Evolutionary conservation across 2,329 filamentous ascomycete genomes (phyloP), one percentile per base, ranked within the genome.

Genomic region (Polytolypa hystricis): DNA sequence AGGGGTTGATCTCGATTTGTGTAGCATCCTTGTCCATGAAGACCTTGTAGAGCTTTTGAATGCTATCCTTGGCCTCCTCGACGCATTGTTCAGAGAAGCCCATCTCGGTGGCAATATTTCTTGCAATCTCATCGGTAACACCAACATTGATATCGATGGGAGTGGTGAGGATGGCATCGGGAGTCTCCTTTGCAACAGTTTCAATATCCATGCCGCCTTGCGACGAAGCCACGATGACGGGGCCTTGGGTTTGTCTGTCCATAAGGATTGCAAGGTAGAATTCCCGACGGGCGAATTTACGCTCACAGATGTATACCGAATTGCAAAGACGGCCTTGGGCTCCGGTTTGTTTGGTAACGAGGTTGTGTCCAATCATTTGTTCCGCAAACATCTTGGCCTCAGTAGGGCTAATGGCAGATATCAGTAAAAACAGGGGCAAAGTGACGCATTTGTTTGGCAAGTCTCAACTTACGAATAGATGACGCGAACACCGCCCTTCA

Each of bases 141-240:
- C 91, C 91, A 49, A 73, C 72, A 64, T 96, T 82, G 70, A 98
- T 95, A 65, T 96, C 79, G 55, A 98, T 81, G 56, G 83, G 78
- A 50, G 85, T 94, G 52, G 89, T 95, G 66, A 79, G 81, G 69
- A 98, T 98, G 52, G 91, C 91, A 7, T 91, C 84, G 43, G 91
- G 91, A 69, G 75, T 85, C 71, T 98, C 91, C 77, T 96, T 98
- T 60, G 91, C 91, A 51, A 98, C 91, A 36, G 82, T 78, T 75
- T 98, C 91, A 55, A 98, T 98, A 64, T 98, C 91, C 85, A 98
- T 94, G 61, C 91, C 91, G 64, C 91, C 91, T 69, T 98, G 91
- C 41, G 87, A 95, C 43, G 89, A 96, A 50, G 91, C 89, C 43
- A 98, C 87, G 53, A 98, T 95, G 59, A 96, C 86, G 52, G 91